A percentile compares a stretch with the other conserved stretches of the same genome.
Conservation (phyloP, 2,329 filamentous ascomycete genomes). For the Pseudogymnoascus pannorum region DNA sequence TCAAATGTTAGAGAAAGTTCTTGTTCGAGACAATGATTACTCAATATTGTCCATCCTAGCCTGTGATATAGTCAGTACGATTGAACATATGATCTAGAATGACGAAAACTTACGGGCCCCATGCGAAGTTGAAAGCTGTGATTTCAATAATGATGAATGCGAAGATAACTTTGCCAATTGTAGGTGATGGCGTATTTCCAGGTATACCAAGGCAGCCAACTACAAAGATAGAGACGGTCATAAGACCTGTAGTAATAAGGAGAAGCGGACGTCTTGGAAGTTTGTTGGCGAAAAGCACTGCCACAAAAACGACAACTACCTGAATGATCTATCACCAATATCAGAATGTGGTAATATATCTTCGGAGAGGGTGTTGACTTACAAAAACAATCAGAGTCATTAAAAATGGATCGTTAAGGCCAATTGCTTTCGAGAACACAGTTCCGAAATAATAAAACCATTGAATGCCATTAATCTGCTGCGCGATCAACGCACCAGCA, state of each 20-base stretch:
- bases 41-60: background rate
- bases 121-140: slow-evolving; percentile 39
- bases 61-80: background rate
- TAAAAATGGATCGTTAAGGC: slow-evolving; percentile 30
- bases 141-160: slow-evolving; percentile 39
- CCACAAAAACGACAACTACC: slow-evolving; percentile 33
- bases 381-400: slow-evolving; percentile 21
- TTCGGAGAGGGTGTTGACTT: background rate
- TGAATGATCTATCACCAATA: slow-evolving; percentile 31
- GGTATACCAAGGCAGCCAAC: slow-evolving; percentile 37
- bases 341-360: background rate
- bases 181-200: slow-evolving; percentile 18
- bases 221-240: slow-evolving; percentile 35
- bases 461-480: slow-evolving; percentile 43
- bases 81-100: slow-evolving; percentile 24
- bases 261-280: slow-evolving; percentile 34
- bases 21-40: background rate
- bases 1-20: background rate
- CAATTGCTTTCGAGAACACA: slow-evolving; percentile 37
- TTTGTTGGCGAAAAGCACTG: slow-evolving; percentile 36
- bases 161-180: slow-evolving; percentile 29
- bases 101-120: slow-evolving; percentile 36
- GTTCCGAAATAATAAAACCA: slow-evolving; percentile 40
- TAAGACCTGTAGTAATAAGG: slow-evolving; percentile 33
- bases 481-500: slow-evolving; percentile 37